These are phyloP conservation scores for Chalaropsis thielavioides DNA, from an alignment of 2,329 filamentous ascomycete genomes.

Conservation along the genomic window DNA sequence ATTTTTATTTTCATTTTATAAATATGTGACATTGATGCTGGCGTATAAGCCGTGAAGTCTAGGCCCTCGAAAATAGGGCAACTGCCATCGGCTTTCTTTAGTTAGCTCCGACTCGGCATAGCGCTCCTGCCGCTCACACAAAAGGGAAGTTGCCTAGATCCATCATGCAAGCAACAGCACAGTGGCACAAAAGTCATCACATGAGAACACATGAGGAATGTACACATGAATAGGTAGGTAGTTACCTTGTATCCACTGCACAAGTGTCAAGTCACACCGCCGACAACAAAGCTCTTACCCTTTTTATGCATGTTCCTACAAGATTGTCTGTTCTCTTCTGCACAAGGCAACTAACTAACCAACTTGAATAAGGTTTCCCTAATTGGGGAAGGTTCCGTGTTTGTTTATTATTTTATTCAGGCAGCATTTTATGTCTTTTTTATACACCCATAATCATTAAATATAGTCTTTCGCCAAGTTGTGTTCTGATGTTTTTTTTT, in stretches of 20 bases:
- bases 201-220: not conserved
- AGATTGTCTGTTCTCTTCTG: not conserved
- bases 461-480: too few relatives aligned
- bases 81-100: not conserved
- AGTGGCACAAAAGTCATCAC: not conserved
- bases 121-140: not conserved
- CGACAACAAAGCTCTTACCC: not conserved
- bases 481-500: not conserved
- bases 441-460: too few relatives aligned
- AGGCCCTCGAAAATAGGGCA: not conserved
- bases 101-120: not conserved
- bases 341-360: not conserved
- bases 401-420: not conserved
- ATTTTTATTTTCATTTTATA: not conserved
- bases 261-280: not conserved
- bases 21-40: not conserved
- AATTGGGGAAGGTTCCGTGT: too few relatives aligned
- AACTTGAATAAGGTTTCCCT: not conserved
- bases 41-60: not conserved
- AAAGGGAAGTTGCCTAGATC: not conserved
- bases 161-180: not conserved
- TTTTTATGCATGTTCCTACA: not conserved
- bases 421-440: not conserved
- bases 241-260: not conserved
- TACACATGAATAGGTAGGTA: not conserved